A percentile compares a stretch with the other conserved stretches of the same genome.
phyloP scores from a whole-genome alignment of 129 eudicot genomes.

The sunflower (Helianthus annuus) region DNA sequence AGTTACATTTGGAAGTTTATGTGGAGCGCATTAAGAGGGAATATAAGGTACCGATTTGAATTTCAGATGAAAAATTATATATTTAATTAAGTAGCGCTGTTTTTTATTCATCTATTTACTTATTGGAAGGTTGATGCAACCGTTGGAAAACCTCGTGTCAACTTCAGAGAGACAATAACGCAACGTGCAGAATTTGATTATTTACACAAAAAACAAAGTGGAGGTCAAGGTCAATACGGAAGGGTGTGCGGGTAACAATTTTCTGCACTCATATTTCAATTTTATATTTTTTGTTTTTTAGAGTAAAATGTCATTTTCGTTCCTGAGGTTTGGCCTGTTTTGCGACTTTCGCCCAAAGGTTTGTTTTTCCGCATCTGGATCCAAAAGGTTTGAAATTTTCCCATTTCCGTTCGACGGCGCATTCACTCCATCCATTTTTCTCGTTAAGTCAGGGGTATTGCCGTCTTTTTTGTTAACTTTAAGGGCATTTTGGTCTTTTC shows the following conservation, averaged over 20 bases:
- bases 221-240: conserved; percentile 99
- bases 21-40: conserved; percentile 94
- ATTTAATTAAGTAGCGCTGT: not conserved
- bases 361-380: too few relatives aligned
- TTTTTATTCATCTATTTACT: conserved; percentile 3
- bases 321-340: too few relatives aligned
- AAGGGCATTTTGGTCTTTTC: too few relatives aligned
- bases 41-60: conserved; percentile 55
- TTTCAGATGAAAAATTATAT: conserved; percentile 4
- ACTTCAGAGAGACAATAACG: conserved; percentile 93
- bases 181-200: conserved; percentile 97
- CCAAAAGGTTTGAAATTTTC: too few relatives aligned
- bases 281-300: not conserved
- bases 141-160: conserved; percentile 96
- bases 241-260: conserved; percentile 78
- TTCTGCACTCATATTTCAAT: not conserved
- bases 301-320: too few relatives aligned
- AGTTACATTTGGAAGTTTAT: conserved; percentile 85
- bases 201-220: conserved; percentile 95
- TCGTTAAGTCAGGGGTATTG: too few relatives aligned
- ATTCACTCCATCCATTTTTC: too few relatives aligned
- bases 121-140: conserved; percentile 72
- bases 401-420: too few relatives aligned
- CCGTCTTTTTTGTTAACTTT: too few relatives aligned
- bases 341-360: too few relatives aligned